Evolutionary conservation across 306 rosid genomes (phyloP).

Genomic region (Prunus mira): DNA sequence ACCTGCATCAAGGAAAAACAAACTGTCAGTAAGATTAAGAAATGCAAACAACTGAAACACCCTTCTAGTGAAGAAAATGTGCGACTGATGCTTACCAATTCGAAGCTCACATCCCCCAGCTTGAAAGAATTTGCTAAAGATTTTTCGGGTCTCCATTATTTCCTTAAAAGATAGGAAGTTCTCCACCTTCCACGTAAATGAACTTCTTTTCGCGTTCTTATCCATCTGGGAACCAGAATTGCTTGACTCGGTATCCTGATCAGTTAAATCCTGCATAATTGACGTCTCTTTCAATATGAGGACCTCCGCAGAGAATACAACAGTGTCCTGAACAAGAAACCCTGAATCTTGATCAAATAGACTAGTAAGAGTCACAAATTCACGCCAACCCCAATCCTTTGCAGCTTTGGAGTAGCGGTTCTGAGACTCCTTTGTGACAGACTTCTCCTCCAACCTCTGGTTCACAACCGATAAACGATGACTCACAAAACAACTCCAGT

Average conservation of each 20-base stretch:
- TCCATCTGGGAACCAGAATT: conserved; percentile 50
- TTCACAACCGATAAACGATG: conserved; percentile 95
- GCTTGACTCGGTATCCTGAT: conserved; percentile 53
- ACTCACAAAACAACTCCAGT: conserved; percentile 99
- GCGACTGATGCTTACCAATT: conserved; percentile 65
- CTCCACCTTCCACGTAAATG: conserved; percentile 99
- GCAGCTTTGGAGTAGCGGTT: conserved; percentile 99
- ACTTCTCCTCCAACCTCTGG: conserved; percentile 88
- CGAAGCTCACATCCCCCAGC: conserved; percentile 99
- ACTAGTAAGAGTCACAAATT: conserved; percentile 98
- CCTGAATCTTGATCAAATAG: conserved; percentile 99
- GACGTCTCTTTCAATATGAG: conserved; percentile 95
- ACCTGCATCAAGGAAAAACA: conserved; percentile 48
- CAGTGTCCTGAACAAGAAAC: conserved; percentile 92
- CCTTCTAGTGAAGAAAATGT: conserved; percentile 13
- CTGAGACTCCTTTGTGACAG: conserved; percentile 98
- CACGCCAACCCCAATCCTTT: conserved; percentile 99
- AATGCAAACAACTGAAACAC: conserved; percentile 24
- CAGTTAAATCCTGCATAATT: conserved; percentile 75
- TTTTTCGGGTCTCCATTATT: conserved; percentile 98
- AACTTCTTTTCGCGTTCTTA: conserved; percentile 53
- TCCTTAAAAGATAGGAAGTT: conserved; percentile 95
- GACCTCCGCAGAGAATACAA: conserved; percentile 96
- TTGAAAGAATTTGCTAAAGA: conserved; percentile 98
- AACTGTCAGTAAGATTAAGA: conserved; percentile 22